phyloP scores from a whole-genome alignment of 805 yeast genomes.

The Kodamaea fukazawae region DNA sequence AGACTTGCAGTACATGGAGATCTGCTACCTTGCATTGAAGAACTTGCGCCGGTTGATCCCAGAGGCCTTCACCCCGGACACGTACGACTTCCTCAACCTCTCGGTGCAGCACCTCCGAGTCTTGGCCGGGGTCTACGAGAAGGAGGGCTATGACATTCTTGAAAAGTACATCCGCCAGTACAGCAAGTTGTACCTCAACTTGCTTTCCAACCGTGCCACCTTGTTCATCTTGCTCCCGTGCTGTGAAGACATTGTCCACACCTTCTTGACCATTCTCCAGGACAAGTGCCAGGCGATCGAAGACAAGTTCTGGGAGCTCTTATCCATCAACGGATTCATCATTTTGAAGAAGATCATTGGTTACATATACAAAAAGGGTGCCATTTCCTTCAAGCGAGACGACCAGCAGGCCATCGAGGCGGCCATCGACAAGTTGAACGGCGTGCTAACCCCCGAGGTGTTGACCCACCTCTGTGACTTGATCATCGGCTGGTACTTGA shows the following conservation, averaged over 20 bases:
- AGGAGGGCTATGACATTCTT: conserved; percentile 37
- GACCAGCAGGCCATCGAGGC: conserved; percentile 62
- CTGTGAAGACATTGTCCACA: conserved; percentile 57
- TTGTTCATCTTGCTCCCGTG: conserved; percentile 68
- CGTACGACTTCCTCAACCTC: conserved; percentile 58
- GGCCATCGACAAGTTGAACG: conserved; percentile 54
- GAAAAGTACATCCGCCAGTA: conserved; percentile 72
- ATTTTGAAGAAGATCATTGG: conserved; percentile 64
- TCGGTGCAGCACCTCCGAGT: conserved; percentile 59
- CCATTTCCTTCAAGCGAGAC: conserved; percentile 60
- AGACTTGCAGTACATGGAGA: conserved; percentile 59
- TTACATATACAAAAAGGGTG: conserved; percentile 63
- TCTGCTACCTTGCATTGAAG: conserved; percentile 77
- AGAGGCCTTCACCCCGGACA: conserved; percentile 60
- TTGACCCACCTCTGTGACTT: conserved; percentile 61
- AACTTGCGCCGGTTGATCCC: conserved; percentile 68
- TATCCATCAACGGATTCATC: conserved; percentile 63
- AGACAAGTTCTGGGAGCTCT: conserved; percentile 68
- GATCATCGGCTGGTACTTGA: conserved; percentile 70
- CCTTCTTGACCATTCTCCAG: conserved; percentile 59
- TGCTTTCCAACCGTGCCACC: conserved; percentile 61
- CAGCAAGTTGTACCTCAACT: conserved; percentile 65
- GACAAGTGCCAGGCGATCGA: conserved; percentile 66
- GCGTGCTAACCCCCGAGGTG: conserved; percentile 57
- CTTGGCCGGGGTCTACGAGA: conserved; percentile 33